Base-by-base conservation (phyloP, 257 asterid species). In the Thymus quinquecostatus region DNA sequence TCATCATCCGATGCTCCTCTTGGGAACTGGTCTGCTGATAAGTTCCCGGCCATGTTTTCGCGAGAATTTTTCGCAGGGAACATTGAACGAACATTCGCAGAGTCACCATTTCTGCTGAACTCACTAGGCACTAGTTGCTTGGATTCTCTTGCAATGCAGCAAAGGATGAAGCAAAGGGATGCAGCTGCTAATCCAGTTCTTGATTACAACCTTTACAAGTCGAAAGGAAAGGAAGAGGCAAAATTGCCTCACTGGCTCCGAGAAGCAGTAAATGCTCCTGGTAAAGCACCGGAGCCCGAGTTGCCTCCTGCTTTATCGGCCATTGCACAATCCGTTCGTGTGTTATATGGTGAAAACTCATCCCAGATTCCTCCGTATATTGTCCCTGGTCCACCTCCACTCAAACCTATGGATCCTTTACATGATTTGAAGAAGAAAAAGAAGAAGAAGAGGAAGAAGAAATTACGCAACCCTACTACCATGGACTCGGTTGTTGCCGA, bases 201-300 rank as follows among this genome's bases (percentile, higher is more conserved):
- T 14, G 79, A 72, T 74, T 70, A 32, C 59, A 74, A 65, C 66
- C 73, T 12, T 67, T 56, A 80, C 36, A 81, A 71, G 41, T 76
- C 74, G 6, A 84, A 86, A 76, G 98, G 96, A 34, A 86, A 87
- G 81, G 94, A 80, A 71, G 90, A 81, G 68, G 88, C 58, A 56
- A 70, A 60, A 60, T 87, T 94, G 48, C 99, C 99, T 30, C 98
- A 94, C 72, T 94, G 99, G 99, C 99, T 94, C 71, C 87, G 93
- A 72, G 96, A 83, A 85, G 98, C 90, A 33, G 99, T 94, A 64
- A 87, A 78, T 55, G 67, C 83, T 77, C 92, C 90, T 34, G 82
- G 80, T 30, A 85, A 79, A 66, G 36, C 73, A 12, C 77, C 81
- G 48, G 83, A 82, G 64, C 83, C 78, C 27, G 79, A 82, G 54